phyloP scores from a whole-genome alignment of 1,284 basidiomycete species.

The Boletus mariae region DNA sequence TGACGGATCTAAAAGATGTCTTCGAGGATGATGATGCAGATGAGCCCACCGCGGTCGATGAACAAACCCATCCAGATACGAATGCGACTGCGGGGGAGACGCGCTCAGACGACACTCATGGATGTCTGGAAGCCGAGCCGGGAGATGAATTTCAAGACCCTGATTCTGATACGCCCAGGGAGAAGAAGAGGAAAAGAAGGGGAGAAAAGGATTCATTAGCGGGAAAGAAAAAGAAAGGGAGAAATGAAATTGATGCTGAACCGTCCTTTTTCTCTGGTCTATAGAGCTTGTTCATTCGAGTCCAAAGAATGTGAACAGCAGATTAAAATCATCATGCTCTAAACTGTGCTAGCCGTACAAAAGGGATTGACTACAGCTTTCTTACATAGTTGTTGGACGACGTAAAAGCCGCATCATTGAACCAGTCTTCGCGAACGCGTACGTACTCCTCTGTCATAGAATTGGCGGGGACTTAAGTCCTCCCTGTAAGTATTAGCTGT shows the following conservation, averaged over 20 bases:
- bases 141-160: constrained; percentile 30
- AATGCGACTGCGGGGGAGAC: constrained; percentile 16
- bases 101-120: constrained; percentile 1
- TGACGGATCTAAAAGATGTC: constrained; percentile 75
- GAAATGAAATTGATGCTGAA: constrained; percentile 51
- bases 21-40: constrained; percentile 40
- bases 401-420: not conserved
- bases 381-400: not conserved
- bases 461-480: not conserved
- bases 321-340: not conserved
- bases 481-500: no score
- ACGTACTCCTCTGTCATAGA: not conserved
- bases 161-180: constrained; percentile 38
- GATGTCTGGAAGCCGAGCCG: constrained; percentile 1
- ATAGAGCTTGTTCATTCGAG: constrained; percentile 29
- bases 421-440: not conserved
- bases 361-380: not conserved
- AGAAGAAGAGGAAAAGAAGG: constrained; percentile 56
- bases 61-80: constrained; percentile 41
- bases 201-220: constrained; percentile 47
- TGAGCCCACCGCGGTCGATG: constrained; percentile 30
- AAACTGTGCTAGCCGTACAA: not conserved
- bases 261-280: constrained; percentile 70
- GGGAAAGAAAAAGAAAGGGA: constrained; percentile 54
- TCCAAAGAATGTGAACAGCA: not conserved